A percentile compares a stretch with the other conserved stretches of the same genome.
Evolutionary conservation across 441 rosid species (phyloP).

Genomic region (Arabidopsis lyrata): DNA sequence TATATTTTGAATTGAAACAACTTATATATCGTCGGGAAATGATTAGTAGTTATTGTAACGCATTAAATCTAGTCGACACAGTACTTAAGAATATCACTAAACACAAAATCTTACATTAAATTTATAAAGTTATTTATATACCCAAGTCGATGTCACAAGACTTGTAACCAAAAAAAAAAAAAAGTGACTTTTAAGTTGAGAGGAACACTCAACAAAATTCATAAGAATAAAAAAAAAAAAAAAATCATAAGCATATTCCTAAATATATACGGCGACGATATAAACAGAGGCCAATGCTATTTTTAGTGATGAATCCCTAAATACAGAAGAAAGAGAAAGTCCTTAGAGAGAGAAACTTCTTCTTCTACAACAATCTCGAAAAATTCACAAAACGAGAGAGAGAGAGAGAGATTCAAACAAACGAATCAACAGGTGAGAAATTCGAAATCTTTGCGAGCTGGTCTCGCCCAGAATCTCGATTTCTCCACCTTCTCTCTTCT

Average conservation of each 20-base stretch:
- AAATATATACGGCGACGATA: slow-evolving; percentile 36
- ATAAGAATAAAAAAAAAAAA: background rate
- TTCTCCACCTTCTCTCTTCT: slow-evolving; percentile 27
- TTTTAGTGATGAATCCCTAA: slow-evolving; percentile 39
- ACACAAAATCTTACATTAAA: slow-evolving; percentile 4
- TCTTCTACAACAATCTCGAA: slow-evolving; percentile 22
- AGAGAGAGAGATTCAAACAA: background rate
- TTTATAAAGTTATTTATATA: slow-evolving; percentile 1
- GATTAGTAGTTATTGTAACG: slow-evolving; percentile 29
- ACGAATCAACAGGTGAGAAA: slow-evolving; percentile 31
- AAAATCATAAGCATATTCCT: slow-evolving; percentile 39
- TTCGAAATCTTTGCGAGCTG: slow-evolving; percentile 36
- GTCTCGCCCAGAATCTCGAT: slow-evolving; percentile 45
- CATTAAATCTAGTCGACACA: background rate
- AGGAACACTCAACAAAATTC: slow-evolving; percentile 4
- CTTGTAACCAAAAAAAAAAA: background rate
- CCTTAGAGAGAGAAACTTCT: background rate
- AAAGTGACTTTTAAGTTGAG: background rate
- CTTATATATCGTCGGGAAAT: slow-evolving; percentile 23
- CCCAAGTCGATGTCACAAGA: slow-evolving; percentile 23
- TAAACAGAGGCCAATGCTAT: slow-evolving; percentile 34
- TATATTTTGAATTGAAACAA: background rate
- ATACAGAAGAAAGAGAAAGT: slow-evolving; percentile 18
- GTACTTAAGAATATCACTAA: background rate
- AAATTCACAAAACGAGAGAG: slow-evolving; percentile 25